Evolutionary conservation across 2,329 filamentous ascomycete genomes (phyloP).

Genomic region (Apiospora arundinis): DNA sequence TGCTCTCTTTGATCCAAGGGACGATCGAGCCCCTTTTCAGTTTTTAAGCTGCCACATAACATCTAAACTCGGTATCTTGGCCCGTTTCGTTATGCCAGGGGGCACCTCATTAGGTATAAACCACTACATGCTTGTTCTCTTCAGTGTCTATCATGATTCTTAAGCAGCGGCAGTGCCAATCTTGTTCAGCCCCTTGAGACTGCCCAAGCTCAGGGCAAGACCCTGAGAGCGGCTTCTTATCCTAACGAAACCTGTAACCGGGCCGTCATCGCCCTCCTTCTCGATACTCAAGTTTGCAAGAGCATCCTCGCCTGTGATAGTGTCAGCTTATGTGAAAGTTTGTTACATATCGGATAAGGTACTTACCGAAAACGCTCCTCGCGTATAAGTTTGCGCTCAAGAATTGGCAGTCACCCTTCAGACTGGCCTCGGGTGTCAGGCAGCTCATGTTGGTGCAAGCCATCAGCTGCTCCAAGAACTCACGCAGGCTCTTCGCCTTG

Average conservation of each 20-base stretch:
- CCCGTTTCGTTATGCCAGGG: constrained; percentile 1
- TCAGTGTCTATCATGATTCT: neutral
- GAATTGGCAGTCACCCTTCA: constrained; percentile 98
- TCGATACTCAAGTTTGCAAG: constrained; percentile 97
- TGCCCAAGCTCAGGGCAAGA: constrained; percentile 89
- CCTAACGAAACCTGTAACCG: constrained; percentile 95
- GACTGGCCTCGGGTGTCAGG: constrained; percentile 91
- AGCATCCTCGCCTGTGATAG: constrained; percentile 84
- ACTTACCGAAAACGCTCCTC: constrained; percentile 95
- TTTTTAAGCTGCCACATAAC: neutral
- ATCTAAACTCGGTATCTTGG: constrained; percentile 14
- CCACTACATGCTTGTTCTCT: neutral
- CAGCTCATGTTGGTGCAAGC: constrained; percentile 99
- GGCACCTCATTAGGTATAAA: constrained; percentile 4
- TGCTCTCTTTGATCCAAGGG: constrained; percentile 3
- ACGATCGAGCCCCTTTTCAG: neutral
- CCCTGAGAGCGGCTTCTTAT: constrained; percentile 98
- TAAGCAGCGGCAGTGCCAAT: constrained; percentile 55
- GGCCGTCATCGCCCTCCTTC: constrained; percentile 93
- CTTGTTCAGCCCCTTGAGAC: constrained; percentile 93
- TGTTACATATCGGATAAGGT: constrained; percentile 16
- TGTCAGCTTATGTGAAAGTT: constrained; percentile 4
- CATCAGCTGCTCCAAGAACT: constrained; percentile 95
- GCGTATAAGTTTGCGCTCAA: constrained; percentile 96
- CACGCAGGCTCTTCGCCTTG: constrained; percentile 88